Base-by-base conservation (phyloP, 2,329 filamentous ascomycete genomes). In the Venturia asperata region DNA sequence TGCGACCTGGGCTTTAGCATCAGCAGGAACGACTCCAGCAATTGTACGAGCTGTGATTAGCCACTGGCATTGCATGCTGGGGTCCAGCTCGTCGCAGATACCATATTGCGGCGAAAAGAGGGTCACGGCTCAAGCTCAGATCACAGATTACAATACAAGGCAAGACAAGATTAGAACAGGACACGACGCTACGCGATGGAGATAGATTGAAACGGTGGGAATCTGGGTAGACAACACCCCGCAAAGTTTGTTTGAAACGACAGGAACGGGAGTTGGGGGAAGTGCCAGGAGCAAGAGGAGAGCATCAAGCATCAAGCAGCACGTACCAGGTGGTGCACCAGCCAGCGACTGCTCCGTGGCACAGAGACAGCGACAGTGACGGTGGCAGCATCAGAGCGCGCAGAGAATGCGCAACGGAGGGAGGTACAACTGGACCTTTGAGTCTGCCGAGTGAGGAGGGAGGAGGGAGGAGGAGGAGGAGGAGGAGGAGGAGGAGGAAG, bases 161-260 rank as follows among this genome's bases (percentile, higher is more conserved):
- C 17, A n/a, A 11, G 39, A 42, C 37, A 61, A 15, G 24, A 61
- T 45, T 42, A 61, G 60, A 42, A 42, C 60, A 42, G 60, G 27
- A 42, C 60, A 61, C 60, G 60, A 61, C 60, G 24, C 42, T 61
- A 61, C 19, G 42, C n/a, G 60, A 61, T 61, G 37, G 60, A 61
- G 60, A 61, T 61, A 61, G 60, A 61, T 61, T 61, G 60, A 61
- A 27, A 43, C 9, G 42, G 17, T 11, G 37, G 39, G 27, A n/a
- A 27, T 5, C 21, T 42, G 60, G 58, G 60, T 43, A 27, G 37
- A 61, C 42, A 45, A 24, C 21, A 24, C 39, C 60, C n/a, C 37
- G 37, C 37, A 61, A n/a, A 43, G 19, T 61, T 34, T 42, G 37
- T 61, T 34, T 61, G 42, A 43, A 61, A 43, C 60, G 60, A 61